A percentile compares a stretch with the other conserved stretches of the same genome.
Evolutionary conservation across 371 early-diverging fungal genomes (phyloP).

Genomic region (Saksenaea oblongispora): DNA sequence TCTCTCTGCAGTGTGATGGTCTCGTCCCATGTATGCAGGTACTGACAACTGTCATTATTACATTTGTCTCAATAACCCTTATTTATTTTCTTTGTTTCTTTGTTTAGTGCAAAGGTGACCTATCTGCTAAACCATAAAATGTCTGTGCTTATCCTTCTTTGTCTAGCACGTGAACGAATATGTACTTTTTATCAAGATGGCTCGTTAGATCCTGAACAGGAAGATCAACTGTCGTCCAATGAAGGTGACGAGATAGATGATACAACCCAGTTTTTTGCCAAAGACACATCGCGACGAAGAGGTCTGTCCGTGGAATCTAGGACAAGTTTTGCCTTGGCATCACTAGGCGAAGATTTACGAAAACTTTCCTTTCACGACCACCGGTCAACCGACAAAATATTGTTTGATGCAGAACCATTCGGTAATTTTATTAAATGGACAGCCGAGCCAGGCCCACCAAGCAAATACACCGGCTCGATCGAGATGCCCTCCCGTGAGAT

Average conservation of each 20-base stretch:
- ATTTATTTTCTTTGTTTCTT: background rate
- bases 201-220: constrained; percentile 20
- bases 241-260: constrained; percentile 4
- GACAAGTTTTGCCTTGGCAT: constrained; percentile 15
- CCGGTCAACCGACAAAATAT: constrained; percentile 3
- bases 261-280: constrained; percentile 12
- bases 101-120: constrained; percentile 19
- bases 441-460: constrained; percentile 18
- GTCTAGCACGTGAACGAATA: constrained; percentile 26
- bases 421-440: constrained; percentile 31
- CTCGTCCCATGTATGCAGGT: constrained; percentile 61
- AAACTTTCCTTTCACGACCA: constrained; percentile 15
- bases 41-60: background rate
- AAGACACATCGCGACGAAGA: constrained; percentile 17
- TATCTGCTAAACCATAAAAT: background rate
- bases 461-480: constrained; percentile 9
- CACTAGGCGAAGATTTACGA: constrained; percentile 19
- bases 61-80: background rate
- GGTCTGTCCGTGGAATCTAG: constrained; percentile 17
- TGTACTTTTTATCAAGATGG: constrained; percentile 33
- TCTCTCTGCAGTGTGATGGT: constrained; percentile 46
- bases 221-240: background rate
- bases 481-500: constrained; percentile 20
- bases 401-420: constrained; percentile 18
- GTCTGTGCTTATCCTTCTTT: background rate